Evolutionary conservation across 2,329 filamentous ascomycete species (phyloP), one percentile per base, ranked within the genome.

Genomic region (Stagonosporopsis tanaceti): DNA sequence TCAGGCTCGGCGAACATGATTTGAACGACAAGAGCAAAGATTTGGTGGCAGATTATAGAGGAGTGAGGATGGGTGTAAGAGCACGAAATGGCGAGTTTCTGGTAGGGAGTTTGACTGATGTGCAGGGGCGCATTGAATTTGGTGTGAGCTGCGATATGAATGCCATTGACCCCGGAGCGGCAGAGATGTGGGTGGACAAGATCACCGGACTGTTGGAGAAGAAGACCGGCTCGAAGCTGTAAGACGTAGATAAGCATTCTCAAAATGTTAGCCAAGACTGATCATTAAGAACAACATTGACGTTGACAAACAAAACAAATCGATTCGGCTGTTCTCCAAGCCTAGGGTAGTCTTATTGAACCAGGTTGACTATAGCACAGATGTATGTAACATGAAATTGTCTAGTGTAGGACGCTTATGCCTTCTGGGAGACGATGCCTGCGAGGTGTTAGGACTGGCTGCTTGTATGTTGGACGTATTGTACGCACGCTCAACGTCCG

Each of bases 401-500:
- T 58, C 65, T 64, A 67, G 50, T 63, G 53, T 61, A 60, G 63
- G 65, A 58, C 64, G 68, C 62, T 70, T 73, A 76, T 73, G 74
- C 72, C 72, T 76, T 77, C 63, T 74, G 71, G 53, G 74, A 47
- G 60, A 77, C 71, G 60, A 77, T 77, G 60, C 72, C 75, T 77
- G 48, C 5, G 38, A 14, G 1, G 9, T 42, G 55, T 75, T 65
- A 75, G 68, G 53, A 50, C 25, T 14, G n/a, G 28, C 14, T 9
- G 4, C 7, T 11, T 14, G 30, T 14, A 34, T 28, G 17, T 30
- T 9, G 32, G 22, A 12, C 22, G 78, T 11, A 22, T 25, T 9
- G 34, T 2, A 53, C 87, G 78, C 85, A 97, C 93, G 94, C 89
- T 99, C 95, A 77, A 99, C 89, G 80, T 99, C 95, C 65, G 90